These are phyloP conservation scores for Glycine tomentella DNA, from an alignment of 306 rosid genomes.

Conservation along the genomic window DNA sequence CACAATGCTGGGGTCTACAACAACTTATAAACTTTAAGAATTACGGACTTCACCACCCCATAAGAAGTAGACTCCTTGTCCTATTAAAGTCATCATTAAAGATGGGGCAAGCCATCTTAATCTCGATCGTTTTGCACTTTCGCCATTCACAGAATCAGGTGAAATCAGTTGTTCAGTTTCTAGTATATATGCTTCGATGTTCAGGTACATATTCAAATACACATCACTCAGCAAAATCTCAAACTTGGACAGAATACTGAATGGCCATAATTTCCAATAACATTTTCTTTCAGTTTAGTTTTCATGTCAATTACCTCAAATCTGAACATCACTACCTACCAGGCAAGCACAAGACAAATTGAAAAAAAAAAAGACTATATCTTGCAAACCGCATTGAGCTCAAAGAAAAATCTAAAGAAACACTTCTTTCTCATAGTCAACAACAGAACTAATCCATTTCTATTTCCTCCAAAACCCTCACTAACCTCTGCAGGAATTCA, in stretches of 20 bases:
- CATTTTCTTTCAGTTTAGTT: neutral
- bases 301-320: slow-evolving; percentile 33
- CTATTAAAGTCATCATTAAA: neutral
- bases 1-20: neutral
- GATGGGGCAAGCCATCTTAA: too few relatives aligned
- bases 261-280: neutral
- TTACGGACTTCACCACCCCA: neutral
- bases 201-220: neutral
- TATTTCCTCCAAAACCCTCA: slow-evolving; percentile 29
- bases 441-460: neutral
- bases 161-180: neutral
- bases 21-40: neutral
- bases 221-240: neutral
- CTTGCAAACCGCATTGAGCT: slow-evolving; percentile 10
- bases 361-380: slow-evolving; percentile 21
- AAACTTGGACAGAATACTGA: slow-evolving; percentile 16
- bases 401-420: neutral
- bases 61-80: neutral
- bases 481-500: slow-evolving; percentile 62
- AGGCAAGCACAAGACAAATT: neutral
- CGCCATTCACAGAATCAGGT: neutral
- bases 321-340: neutral
- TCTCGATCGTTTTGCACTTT: too few relatives aligned
- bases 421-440: slow-evolving; percentile 11
- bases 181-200: neutral